Base-by-base conservation (phyloP, 164 flowering plant species). In the Magnolia changhungtana region DNA sequence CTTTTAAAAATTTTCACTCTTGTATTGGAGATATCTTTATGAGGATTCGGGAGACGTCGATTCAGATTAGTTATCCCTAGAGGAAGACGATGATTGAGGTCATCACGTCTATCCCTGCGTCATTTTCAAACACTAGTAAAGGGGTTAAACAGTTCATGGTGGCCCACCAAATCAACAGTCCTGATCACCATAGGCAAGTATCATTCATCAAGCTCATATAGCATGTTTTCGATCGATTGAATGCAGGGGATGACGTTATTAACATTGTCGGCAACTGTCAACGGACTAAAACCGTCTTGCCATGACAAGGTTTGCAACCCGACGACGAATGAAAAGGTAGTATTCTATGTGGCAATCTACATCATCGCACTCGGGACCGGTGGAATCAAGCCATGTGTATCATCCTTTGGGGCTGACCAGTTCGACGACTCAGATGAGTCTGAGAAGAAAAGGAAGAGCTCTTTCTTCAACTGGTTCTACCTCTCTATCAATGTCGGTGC, bases 341-440 rank as follows among this genome's bases (percentile, higher is more conserved):
- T 82, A 4, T 68, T 73, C 78, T 87, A 87, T 58, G 3, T 76
- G n/a, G 88, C 90, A 16, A 88, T 89, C 20, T 89, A 89, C 81
- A 77, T 87, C 55, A 77, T 89, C 63, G 94, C 93, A 18, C 76
- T 90, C 21, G 93, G 91, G 23, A 89, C 93, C 0, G 93, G 93
- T 63, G 93, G 91, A 69, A 90, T 90, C 27, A 89, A 89, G 80
- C 90, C 93, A n/a, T 90, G 93, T 72, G 92, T 89, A 73, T 90
- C 90, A 55, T 85, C 91, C 29, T 90, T 84, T 37, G 91, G 93
- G 55, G 93, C 91, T 2, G 92, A 90, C 77, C 94, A 90, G 77
- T 90, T 90, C 74, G 94, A 90, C 78, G 92, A 90, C 72, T 77
- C 82, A 7, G 90, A 90, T 59, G 86, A 87, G 71, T 59, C 5